phyloP scores from a whole-genome alignment of 352 stramenopile genomes.

The Pythium oligandrum region DNA sequence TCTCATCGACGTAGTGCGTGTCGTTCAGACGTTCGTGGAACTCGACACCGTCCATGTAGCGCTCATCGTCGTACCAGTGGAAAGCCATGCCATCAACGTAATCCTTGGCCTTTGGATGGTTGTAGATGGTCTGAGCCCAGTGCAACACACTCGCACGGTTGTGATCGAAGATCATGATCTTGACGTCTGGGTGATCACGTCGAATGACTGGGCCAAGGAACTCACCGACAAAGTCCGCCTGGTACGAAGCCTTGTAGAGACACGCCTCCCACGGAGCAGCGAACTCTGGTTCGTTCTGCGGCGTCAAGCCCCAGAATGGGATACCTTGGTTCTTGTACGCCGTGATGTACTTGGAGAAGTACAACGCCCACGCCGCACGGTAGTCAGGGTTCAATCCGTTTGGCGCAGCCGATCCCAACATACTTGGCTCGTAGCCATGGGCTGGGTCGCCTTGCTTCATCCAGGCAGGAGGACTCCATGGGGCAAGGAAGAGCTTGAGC shows the following conservation, averaged over 20 bases:
- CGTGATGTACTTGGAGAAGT: slow-evolving; percentile 91
- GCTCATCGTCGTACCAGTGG: slow-evolving; percentile 82
- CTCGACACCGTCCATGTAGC: slow-evolving; percentile 65
- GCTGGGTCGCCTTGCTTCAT: slow-evolving; percentile 56
- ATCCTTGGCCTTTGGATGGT: slow-evolving; percentile 44
- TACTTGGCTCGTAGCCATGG: slow-evolving; percentile 49
- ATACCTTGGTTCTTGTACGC: slow-evolving; percentile 86
- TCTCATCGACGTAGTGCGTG: slow-evolving; percentile 59
- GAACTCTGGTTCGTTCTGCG: slow-evolving; percentile 90
- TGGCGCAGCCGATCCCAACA: slow-evolving; percentile 52
- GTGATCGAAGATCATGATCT: slow-evolving; percentile 91
- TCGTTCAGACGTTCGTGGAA: slow-evolving; percentile 74
- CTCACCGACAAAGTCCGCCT: slow-evolving; percentile 79
- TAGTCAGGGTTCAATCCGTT: slow-evolving; percentile 46
- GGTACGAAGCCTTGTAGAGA: slow-evolving; percentile 38
- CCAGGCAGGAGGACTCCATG: slow-evolving; percentile 88
- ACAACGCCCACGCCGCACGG: slow-evolving; percentile 77
- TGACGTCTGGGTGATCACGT: slow-evolving; percentile 82
- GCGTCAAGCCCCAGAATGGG: slow-evolving; percentile 84
- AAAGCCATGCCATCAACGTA: slow-evolving; percentile 90
- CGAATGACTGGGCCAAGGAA: slow-evolving; percentile 81
- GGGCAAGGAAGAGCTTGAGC: slow-evolving; percentile 83
- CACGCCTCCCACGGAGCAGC: slow-evolving; percentile 71
- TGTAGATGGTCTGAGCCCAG: slow-evolving; percentile 73
- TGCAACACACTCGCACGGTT: slow-evolving; percentile 75